phyloP scores from a whole-genome alignment of 495 filamentous ascomycete genomes.

The Penicillium simplicissimum region DNA sequence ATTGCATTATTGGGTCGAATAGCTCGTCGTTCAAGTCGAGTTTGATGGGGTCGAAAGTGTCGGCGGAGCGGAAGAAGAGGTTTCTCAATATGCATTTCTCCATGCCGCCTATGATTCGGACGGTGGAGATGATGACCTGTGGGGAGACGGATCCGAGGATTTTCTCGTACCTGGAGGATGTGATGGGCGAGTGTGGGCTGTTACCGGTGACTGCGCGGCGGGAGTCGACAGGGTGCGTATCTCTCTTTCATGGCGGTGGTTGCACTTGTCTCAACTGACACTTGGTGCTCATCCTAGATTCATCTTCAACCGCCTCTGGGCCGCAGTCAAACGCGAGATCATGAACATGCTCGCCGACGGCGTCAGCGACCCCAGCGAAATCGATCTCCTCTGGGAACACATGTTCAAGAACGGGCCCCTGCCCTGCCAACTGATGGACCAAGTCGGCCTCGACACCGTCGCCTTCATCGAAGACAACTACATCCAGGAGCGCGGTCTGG shows the following conservation, averaged over 20 bases:
- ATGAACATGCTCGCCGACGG: conserved; percentile 52
- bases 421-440: conserved; percentile 36
- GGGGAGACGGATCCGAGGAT: conserved; percentile 48
- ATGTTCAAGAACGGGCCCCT: conserved; percentile 32
- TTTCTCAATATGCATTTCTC: conserved; percentile 54
- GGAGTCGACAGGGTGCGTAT: conserved; percentile 51
- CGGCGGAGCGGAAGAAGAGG: conserved; percentile 15
- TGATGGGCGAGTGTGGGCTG: conserved; percentile 44
- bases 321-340: conserved; percentile 55
- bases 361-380: conserved; percentile 46
- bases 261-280: background rate
- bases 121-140: conserved; percentile 58
- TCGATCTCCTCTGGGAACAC: conserved; percentile 43
- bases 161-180: conserved; percentile 42
- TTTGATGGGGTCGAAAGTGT: conserved; percentile 26
- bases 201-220: conserved; percentile 35
- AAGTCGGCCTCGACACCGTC: conserved; percentile 36
- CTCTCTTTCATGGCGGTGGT: background rate
- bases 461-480: conserved; percentile 48
- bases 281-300: conserved; percentile 30
- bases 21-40: conserved; percentile 34
- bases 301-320: conserved; percentile 61
- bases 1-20: conserved; percentile 53
- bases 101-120: conserved; percentile 50
- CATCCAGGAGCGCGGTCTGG: conserved; percentile 32